A percentile compares a stretch with the other conserved stretches of the same genome.
Evolutionary conservation across 495 filamentous ascomycete species (phyloP).

Genomic region (Aspergillus campestris): DNA sequence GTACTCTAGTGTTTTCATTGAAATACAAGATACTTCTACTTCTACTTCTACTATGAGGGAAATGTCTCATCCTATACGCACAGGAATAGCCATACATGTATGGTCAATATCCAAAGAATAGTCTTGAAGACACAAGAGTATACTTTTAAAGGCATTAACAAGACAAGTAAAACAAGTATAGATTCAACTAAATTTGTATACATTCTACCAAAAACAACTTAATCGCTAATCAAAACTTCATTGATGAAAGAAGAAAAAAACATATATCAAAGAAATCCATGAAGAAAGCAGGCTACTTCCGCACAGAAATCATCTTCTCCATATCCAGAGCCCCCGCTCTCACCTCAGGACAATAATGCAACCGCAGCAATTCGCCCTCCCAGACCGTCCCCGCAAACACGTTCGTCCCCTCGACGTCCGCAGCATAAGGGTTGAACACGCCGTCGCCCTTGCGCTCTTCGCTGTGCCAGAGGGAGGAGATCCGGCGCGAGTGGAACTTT

Average conservation of each 20-base stretch:
- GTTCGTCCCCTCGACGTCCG: conserved; percentile 69
- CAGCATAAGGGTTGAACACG: conserved; percentile 46
- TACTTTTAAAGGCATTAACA: too few relatives aligned
- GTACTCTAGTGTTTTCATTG: too few relatives aligned
- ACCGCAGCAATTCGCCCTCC: conserved; percentile 81
- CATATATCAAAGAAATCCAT: neutral
- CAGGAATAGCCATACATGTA: too few relatives aligned
- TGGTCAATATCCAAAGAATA: too few relatives aligned
- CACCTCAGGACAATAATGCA: conserved; percentile 83
- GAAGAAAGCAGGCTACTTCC: conserved; percentile 18
- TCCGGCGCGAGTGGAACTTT: conserved; percentile 60
- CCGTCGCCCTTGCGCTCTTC: conserved; percentile 88
- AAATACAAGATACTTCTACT: too few relatives aligned
- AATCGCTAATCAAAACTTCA: conserved; percentile 1
- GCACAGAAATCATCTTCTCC: conserved; percentile 49
- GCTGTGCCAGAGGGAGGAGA: conserved; percentile 68
- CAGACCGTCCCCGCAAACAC: conserved; percentile 85
- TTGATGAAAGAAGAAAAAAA: conserved; percentile 1
- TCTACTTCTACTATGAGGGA: too few relatives aligned
- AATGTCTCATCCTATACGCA: too few relatives aligned
- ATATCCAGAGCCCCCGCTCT: conserved; percentile 63
- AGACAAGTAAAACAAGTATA: too few relatives aligned
- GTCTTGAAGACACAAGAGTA: too few relatives aligned
- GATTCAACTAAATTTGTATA: too few relatives aligned
- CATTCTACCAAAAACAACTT: neutral